Evolutionary conservation across 345 rosid species (phyloP), one percentile per base, ranked within the genome.

Genomic region (Cardiospermum halicacabum): DNA sequence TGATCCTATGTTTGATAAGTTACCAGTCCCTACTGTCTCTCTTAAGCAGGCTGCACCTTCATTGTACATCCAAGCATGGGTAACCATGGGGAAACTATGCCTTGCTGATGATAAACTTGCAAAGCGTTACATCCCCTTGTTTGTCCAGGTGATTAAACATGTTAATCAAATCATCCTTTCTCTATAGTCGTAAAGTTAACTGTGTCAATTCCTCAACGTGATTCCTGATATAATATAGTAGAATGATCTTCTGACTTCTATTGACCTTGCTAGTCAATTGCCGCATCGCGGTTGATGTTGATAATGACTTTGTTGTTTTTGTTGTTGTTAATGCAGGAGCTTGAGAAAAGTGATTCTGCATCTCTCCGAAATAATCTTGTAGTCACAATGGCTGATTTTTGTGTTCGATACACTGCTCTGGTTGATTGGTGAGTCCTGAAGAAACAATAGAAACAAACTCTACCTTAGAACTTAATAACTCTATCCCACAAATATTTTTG

Each of bases 11-110:
- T 72, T 80, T 73, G 84, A 80, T 61, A 88, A 74, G 70, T 66
- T 90, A 62, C 84, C 85, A 11, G 79, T 78, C 53, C 71, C 82
- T 68, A 57, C 73, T 55, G 73, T 77, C 71, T 81, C 85, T 74
- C 60, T 86, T 68, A 88, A 85, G 76, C 87, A 84, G 64, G 72
- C 71, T 53, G 85, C 86, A 7, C 92, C 84, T 67, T 77, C 92
- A 58, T 72, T 90, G 65, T 90, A 86, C 66, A 81, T 85, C 61
- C 97, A 85, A 74, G 88, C 91, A 37, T 90, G 98, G 98, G 69
- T 90, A 74, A 80, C 95, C 34, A 81, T 93, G 97, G 97, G 94
- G 68, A 93, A 93, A 78, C 76, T 90, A 56, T 93, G 97, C 81
- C 81, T 90, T 45, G 92, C 89, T 4, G 97, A 81, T 56, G 96